Conservation (phyloP, 352 stramenopile genomes). For the Globisporangium nunn region DNA sequence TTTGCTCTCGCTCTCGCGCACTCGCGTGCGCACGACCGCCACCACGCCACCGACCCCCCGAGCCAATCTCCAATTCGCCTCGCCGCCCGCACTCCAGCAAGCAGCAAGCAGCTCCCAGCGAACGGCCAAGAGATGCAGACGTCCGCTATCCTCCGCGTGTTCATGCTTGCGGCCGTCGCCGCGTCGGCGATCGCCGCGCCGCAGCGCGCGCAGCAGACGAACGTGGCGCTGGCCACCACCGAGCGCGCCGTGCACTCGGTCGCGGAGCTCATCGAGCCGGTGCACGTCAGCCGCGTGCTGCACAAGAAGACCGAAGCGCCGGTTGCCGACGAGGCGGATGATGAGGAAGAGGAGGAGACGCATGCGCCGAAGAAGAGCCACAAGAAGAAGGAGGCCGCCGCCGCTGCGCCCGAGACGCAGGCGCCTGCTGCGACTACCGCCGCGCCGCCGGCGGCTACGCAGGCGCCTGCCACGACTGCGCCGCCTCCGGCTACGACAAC, state of each 20-base stretch:
- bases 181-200: conserved; percentile 31
- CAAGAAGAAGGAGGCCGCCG: conserved; percentile 21
- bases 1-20: neutral
- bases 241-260: conserved; percentile 15
- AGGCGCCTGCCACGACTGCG: conserved; percentile 8
- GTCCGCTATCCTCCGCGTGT: conserved; percentile 37
- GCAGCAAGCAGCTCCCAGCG: conserved; percentile 1
- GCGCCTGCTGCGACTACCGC: conserved; percentile 10
- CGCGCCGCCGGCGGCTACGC: conserved; percentile 1
- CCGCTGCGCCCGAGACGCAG: conserved; percentile 14
- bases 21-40: conserved; percentile 10
- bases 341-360: conserved; percentile 14
- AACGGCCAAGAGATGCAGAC: conserved; percentile 42
- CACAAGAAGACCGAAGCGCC: conserved; percentile 15
- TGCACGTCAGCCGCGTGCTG: conserved; percentile 27
- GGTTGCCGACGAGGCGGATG: conserved; percentile 12
- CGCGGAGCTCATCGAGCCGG: conserved; percentile 15
- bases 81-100: conserved; percentile 11
- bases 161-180: conserved; percentile 42
- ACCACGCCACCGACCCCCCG: conserved; percentile 11
- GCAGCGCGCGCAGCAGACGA: conserved; percentile 11
- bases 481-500: conserved; percentile 10
- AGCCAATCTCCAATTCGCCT: conserved; percentile 48
- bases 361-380: conserved; percentile 16
- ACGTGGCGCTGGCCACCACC: conserved; percentile 4